Evolutionary conservation across 2,329 filamentous ascomycete species (phyloP).

Genomic region (Pseudogymnoascus sp.): DNA sequence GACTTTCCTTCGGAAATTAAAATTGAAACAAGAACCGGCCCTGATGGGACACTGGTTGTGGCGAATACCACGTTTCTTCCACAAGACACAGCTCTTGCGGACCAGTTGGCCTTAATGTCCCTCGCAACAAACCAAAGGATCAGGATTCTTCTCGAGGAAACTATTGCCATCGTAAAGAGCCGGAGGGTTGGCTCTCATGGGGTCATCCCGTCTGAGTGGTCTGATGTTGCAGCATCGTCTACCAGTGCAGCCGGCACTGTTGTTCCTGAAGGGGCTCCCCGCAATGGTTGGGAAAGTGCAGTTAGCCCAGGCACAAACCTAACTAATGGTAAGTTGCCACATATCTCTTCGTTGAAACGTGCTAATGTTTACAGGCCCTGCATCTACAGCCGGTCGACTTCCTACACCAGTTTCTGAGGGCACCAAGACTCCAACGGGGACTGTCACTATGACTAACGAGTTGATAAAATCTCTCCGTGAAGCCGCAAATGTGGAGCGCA

Average conservation of each 20-base stretch:
- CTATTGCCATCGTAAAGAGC: slow-evolving; percentile 58
- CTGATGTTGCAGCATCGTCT: slow-evolving; percentile 53
- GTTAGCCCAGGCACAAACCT: slow-evolving; percentile 46
- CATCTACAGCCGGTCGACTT: slow-evolving; percentile 30
- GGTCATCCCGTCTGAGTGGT: slow-evolving; percentile 66
- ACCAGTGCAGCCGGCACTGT: slow-evolving; percentile 28
- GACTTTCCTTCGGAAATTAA: slow-evolving; percentile 33
- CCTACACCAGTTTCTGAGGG: slow-evolving; percentile 39
- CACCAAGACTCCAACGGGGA: slow-evolving; percentile 39
- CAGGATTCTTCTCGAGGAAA: slow-evolving; percentile 68
- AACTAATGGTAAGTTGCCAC: slow-evolving; percentile 49
- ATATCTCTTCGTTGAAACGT: slow-evolving; percentile 19
- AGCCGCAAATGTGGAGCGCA: slow-evolving; percentile 56
- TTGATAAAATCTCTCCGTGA: slow-evolving; percentile 48
- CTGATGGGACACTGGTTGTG: slow-evolving; percentile 54
- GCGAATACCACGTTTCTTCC: slow-evolving; percentile 64
- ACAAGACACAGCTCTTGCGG: slow-evolving; percentile 65
- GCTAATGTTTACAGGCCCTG: slow-evolving; percentile 28
- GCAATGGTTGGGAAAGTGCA: slow-evolving; percentile 38
- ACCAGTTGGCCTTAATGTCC: slow-evolving; percentile 75
- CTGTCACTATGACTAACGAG: slow-evolving; percentile 33
- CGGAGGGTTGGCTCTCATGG: slow-evolving; percentile 75
- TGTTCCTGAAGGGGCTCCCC: slow-evolving; percentile 18
- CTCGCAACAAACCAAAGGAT: slow-evolving; percentile 75
- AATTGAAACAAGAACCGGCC: slow-evolving; percentile 47